Conservation (phyloP, 1,139 yeast species). For the Geotrichum cucujoidarum region DNA sequence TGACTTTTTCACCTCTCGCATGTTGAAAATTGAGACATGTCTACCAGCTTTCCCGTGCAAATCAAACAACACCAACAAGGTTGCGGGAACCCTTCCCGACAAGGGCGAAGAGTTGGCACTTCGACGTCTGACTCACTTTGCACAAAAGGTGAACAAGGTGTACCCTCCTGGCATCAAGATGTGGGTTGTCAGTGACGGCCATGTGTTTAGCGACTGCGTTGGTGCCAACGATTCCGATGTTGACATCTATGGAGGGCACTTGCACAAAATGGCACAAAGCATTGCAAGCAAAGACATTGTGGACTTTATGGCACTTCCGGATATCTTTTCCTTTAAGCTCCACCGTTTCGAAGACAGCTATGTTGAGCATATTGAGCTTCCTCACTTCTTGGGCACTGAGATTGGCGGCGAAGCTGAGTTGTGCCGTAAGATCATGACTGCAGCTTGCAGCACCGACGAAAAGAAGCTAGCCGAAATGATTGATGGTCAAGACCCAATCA, state of each 20-base stretch:
- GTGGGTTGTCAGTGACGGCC: conserved; percentile 21
- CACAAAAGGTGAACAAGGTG: conserved; percentile 7
- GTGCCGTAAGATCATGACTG: conserved; percentile 18
- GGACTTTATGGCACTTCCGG: conserved; percentile 18
- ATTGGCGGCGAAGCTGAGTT: conserved; percentile 15
- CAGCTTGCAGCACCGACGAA: conserved; percentile 17
- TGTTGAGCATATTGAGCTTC: conserved; percentile 7
- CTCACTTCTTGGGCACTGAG: conserved; percentile 15
- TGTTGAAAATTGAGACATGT: conserved; percentile 14
- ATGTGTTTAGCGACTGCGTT: conserved; percentile 21
- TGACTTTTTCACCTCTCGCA: conserved; percentile 13
- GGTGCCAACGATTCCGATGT: conserved; percentile 20
- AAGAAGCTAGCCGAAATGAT: conserved; percentile 12
- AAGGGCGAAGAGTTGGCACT: conserved; percentile 20
- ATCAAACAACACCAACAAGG: conserved; percentile 18
- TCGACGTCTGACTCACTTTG: conserved; percentile 9
- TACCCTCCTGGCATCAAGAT: conserved; percentile 20
- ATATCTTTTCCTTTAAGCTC: conserved; percentile 14
- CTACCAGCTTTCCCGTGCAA: conserved; percentile 22
- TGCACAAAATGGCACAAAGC: conserved; percentile 8
- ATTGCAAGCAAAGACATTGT: conserved; percentile 11
- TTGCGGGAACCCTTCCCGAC: conserved; percentile 18
- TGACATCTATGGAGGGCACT: conserved; percentile 15
- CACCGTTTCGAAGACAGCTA: conserved; percentile 10
- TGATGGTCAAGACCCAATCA: conserved; percentile 18